Conservation (phyloP, 352 stramenopile species). For the Phytophthora citrophthora region DNA sequence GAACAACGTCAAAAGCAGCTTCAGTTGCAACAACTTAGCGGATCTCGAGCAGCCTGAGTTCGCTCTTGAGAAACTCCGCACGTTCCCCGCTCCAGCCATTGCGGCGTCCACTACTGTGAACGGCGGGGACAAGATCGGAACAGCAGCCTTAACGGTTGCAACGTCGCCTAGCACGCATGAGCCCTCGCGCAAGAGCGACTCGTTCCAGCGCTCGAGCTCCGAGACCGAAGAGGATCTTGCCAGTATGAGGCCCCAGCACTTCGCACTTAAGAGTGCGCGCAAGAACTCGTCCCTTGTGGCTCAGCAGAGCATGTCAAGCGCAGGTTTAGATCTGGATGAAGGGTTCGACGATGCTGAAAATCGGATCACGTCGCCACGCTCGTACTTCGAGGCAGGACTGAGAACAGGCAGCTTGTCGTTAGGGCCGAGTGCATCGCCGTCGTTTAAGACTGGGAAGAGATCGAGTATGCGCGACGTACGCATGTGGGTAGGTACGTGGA, state of each 20-base stretch:
- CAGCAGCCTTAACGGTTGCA: constrained; percentile 15
- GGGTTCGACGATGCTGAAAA: constrained; percentile 25
- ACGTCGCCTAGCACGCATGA: constrained; percentile 39
- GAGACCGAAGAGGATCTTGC: constrained; percentile 44
- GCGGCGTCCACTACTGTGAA: constrained; percentile 27
- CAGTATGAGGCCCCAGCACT: constrained; percentile 46
- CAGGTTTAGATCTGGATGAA: constrained; percentile 40
- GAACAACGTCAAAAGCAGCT: constrained; percentile 81
- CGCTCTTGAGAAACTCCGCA: constrained; percentile 42
- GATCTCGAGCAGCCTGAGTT: constrained; percentile 66
- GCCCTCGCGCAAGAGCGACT: constrained; percentile 56
- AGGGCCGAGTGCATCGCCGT: constrained; percentile 21
- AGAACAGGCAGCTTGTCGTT: constrained; percentile 50
- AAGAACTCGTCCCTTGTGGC: constrained; percentile 14
- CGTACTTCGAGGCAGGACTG: constrained; percentile 65
- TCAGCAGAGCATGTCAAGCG: constrained; percentile 34
- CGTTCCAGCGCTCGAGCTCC: constrained; percentile 47
- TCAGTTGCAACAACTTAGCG: constrained; percentile 81
- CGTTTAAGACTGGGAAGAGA: constrained; percentile 39
- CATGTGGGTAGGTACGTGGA: constrained; percentile 89
- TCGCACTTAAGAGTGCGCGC: constrained; percentile 33
- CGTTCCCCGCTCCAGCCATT: constrained; percentile 22
- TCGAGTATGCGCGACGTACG: constrained; percentile 57
- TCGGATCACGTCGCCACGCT: constrained; percentile 65
- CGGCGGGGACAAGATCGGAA: constrained; percentile 53